A percentile compares a stretch with the other conserved stretches of the same genome.
These are phyloP conservation scores for Apophysomyces trapeziformis DNA, from an alignment of 371 early-diverging fungal genomes.

Conservation along the genomic window DNA sequence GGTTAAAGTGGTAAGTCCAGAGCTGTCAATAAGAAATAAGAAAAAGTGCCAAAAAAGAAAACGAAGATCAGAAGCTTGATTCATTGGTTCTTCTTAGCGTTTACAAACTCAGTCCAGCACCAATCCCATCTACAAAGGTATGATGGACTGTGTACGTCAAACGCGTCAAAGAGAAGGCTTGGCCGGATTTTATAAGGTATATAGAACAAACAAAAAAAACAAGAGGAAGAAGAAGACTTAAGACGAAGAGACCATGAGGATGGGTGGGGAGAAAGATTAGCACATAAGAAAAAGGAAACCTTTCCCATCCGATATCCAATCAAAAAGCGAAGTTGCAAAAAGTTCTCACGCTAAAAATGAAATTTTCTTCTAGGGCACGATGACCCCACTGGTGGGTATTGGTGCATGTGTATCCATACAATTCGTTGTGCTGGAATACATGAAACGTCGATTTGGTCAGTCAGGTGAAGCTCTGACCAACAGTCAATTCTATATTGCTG, in stretches of 20 bases:
- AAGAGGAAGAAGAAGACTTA: background rate
- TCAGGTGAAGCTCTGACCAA: slow-evolving; percentile 48
- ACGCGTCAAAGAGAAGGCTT: slow-evolving; percentile 76
- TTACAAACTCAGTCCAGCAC: slow-evolving; percentile 83
- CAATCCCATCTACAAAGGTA: slow-evolving; percentile 67
- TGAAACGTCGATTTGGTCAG: slow-evolving; percentile 71
- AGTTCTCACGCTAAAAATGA: slow-evolving; percentile 8
- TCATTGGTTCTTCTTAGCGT: slow-evolving; percentile 51
- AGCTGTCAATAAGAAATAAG: background rate
- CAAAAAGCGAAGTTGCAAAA: background rate
- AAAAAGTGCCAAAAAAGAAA: too few species aligned
- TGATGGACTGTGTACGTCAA: slow-evolving; percentile 77
- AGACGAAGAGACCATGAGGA: too few species aligned
- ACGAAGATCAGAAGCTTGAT: slow-evolving; percentile 6
- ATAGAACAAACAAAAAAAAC: background rate
- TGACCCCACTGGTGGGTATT: slow-evolving; percentile 79
- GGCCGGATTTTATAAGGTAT: slow-evolving; percentile 74
- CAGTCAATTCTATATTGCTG: slow-evolving; percentile 76
- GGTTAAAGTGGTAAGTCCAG: slow-evolving; percentile 75
- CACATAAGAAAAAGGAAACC: too few species aligned
- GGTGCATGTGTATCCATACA: slow-evolving; percentile 86
- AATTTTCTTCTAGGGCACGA: slow-evolving; percentile 57
- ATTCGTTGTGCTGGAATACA: slow-evolving; percentile 73
- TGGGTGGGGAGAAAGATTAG: too few species aligned
- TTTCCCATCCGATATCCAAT: too few species aligned